Evolutionary conservation across 345 rosid species (phyloP).

Genomic region (Cochlearia excelsa): DNA sequence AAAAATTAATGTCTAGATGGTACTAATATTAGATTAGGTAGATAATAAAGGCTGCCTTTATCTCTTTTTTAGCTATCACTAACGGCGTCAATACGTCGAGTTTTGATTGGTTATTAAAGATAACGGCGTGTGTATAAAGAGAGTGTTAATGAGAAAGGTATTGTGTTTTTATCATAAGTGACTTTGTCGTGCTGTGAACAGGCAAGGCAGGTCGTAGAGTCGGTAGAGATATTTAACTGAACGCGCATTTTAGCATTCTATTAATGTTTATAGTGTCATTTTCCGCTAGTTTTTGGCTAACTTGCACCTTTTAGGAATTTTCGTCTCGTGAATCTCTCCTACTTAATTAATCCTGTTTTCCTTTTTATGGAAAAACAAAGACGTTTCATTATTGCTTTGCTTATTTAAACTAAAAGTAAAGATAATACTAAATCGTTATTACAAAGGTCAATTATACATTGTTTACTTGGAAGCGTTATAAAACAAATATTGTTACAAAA

Average conservation of each 20-base stretch:
- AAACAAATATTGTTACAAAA: too few relatives aligned
- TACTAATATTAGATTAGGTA: background rate
- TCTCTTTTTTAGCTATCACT: too few relatives aligned
- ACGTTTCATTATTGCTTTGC: slow-evolving; percentile 30
- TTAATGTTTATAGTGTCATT: background rate
- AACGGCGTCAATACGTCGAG: background rate
- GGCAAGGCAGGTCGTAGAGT: background rate
- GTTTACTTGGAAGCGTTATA: too few relatives aligned
- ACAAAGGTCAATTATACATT: background rate
- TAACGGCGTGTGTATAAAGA: background rate
- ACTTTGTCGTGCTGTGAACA: slow-evolving; percentile 66
- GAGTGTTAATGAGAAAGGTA: too few relatives aligned
- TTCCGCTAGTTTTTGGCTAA: background rate
- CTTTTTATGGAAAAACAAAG: slow-evolving; percentile 34
- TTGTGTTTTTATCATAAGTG: background rate
- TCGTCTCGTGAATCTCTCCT: slow-evolving; percentile 30
- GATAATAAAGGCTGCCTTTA: background rate
- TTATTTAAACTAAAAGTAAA: background rate
- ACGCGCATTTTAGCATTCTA: background rate
- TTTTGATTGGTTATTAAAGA: background rate
- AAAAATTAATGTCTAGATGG: background rate
- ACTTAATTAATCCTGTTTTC: slow-evolving; percentile 31
- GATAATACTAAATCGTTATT: too few relatives aligned
- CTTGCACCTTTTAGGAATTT: slow-evolving; percentile 31
- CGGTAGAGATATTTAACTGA: too few relatives aligned